These are phyloP conservation scores for Inonotus hispidus DNA, from an alignment of 1,284 basidiomycete genomes.

Conservation along the genomic window DNA sequence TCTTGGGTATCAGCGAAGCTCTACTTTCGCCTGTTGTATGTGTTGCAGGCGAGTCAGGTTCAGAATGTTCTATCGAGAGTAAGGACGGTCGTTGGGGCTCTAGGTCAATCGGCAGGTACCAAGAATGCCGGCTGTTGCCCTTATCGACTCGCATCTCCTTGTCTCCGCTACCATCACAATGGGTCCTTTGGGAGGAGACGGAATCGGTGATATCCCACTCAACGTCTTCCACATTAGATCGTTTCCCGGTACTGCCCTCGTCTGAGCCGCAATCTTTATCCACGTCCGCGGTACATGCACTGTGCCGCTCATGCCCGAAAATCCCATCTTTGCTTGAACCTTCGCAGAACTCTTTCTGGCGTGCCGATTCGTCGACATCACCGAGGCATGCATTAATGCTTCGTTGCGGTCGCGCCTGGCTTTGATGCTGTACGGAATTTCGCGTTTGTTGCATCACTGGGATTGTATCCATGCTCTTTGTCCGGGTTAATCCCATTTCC, in stretches of 20 bases:
- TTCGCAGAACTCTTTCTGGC: not conserved
- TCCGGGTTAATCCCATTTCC: not conserved
- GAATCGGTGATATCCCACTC: constrained; percentile 9
- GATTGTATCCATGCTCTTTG: not conserved
- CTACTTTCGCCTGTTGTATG: constrained; percentile 1
- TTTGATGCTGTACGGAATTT: not conserved
- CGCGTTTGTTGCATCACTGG: not conserved
- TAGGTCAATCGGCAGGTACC: not conserved
- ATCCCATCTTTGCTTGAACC: not conserved
- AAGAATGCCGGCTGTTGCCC: not conserved
- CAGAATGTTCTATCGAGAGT: not conserved
- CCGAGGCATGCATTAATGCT: not conserved
- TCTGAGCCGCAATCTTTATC: no score
- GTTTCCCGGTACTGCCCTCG: not conserved
- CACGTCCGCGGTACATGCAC: not conserved
- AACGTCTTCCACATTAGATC: not conserved
- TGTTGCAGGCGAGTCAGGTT: constrained; percentile 1
- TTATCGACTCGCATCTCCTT: not conserved
- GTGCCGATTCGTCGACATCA: not conserved
- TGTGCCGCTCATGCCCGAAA: not conserved
- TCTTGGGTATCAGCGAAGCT: not conserved
- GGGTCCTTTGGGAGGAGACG: not conserved
- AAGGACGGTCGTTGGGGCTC: not conserved
- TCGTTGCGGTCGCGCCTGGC: not conserved
- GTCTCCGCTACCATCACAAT: not conserved